Evolutionary conservation across 371 early-diverging fungal species (phyloP).

Genomic region (Circinella minor): DNA sequence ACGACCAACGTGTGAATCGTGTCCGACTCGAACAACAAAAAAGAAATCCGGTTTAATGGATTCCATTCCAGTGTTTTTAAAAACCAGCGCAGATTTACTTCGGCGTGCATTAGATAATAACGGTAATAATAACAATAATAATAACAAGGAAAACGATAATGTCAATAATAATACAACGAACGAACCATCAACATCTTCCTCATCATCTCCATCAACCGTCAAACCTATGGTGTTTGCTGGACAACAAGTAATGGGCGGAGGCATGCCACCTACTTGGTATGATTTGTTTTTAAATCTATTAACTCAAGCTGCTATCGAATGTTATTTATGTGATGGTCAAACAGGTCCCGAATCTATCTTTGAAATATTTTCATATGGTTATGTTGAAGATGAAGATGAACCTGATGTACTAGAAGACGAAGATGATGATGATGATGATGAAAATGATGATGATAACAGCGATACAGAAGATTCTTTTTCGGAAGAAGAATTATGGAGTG

Average conservation of each 20-base stretch:
- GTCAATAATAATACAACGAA: not conserved
- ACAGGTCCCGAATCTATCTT: constrained; percentile 56
- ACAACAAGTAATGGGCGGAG: constrained; percentile 59
- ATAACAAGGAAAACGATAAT: not conserved
- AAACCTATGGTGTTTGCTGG: constrained; percentile 51
- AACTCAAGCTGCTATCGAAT: constrained; percentile 66
- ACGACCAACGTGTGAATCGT: constrained; percentile 32
- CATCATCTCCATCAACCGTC: constrained; percentile 6
- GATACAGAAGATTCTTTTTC: constrained; percentile 16
- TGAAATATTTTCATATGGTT: constrained; percentile 68
- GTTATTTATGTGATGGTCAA: constrained; percentile 61
- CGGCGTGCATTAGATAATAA: constrained; percentile 18
- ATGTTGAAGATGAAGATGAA: constrained; percentile 57
- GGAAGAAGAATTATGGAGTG: constrained; percentile 40
- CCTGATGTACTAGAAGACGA: constrained; percentile 35
- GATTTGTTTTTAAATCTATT: constrained; percentile 62
- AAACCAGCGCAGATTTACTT: constrained; percentile 41
- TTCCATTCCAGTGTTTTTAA: constrained; percentile 44
- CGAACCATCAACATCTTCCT: constrained; percentile 1
- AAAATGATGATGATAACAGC: constrained; percentile 18
- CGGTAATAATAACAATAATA: constrained; percentile 1
- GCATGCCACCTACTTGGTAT: constrained; percentile 64
- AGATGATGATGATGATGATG: constrained; percentile 28
- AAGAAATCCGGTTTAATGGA: constrained; percentile 31
- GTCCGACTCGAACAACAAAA: constrained; percentile 17